phyloP scores from a whole-genome alignment of 352 stramenopile genomes.

The Chrysophaeum taylorii region DNA sequence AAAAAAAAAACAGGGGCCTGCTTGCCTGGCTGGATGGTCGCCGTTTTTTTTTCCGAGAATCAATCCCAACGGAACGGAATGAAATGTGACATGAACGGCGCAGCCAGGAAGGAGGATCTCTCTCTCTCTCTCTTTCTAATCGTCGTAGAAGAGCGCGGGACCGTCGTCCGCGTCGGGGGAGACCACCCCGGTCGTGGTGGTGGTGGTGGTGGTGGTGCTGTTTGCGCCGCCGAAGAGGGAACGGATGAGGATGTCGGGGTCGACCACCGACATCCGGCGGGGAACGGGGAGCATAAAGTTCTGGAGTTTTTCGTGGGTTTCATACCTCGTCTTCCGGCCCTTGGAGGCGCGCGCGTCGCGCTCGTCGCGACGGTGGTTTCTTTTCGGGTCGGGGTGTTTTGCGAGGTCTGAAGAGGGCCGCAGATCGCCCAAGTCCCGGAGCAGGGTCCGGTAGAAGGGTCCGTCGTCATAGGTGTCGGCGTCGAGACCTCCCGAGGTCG shows the following conservation, averaged over 20 bases:
- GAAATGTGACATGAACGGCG: too few relatives aligned
- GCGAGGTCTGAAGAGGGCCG: neutral
- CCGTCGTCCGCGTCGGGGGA: too few relatives aligned
- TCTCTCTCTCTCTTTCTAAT: too few relatives aligned
- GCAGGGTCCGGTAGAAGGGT: neutral
- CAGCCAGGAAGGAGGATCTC: too few relatives aligned
- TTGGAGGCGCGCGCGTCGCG: neutral
- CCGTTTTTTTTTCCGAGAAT: too few relatives aligned
- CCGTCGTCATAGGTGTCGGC: neutral
- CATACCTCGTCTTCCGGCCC: neutral
- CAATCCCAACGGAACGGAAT: too few relatives aligned
- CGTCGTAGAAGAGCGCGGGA: too few relatives aligned
- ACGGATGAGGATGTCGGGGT: conserved; percentile 3
- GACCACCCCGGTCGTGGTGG: too few relatives aligned
- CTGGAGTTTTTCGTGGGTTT: conserved; percentile 11
- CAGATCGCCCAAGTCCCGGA: conserved; percentile 1
- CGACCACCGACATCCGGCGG: neutral
- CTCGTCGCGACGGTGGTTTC: neutral
- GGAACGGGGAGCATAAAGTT: conserved; percentile 16
- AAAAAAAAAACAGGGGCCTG: too few relatives aligned
- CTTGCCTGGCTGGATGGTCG: too few relatives aligned
- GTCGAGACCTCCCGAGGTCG: neutral
- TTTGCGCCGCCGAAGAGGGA: neutral
- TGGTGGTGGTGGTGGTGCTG: too few relatives aligned
- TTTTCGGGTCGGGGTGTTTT: neutral